Base-by-base conservation (phyloP, 2,329 filamentous ascomycete genomes). In the Aspergillus calidoustus region DNA sequence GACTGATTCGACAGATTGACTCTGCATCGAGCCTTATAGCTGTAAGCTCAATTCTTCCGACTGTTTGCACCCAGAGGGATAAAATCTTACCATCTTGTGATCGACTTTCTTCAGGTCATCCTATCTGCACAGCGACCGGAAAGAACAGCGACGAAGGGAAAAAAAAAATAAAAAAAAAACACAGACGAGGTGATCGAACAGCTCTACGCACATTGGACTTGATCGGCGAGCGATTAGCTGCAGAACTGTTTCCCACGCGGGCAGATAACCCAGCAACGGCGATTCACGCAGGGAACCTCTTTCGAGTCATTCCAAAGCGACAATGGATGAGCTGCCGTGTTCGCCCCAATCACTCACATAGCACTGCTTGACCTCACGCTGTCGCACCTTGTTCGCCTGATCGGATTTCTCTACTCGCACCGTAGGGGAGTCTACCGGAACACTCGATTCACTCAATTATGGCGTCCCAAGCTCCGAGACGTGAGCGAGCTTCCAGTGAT, bases 401-500 rank as follows among this genome's bases (percentile, higher is more conserved):
- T 54, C 61, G 61, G 54, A 63, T 53, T 19, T 19, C 50, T 60
- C 64, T 57, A 60, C 47, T 60, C 57, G 57, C 59, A 57, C 60
- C 56, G 53, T 60, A 38, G 59, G 62, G 28, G 49, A 55, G 60
- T 60, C 43, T 43, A 66, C 59, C 48, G 49, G 51, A 62, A 64
- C 51, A 60, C 59, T 51, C 60, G 47, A 61, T 50, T 47, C 54
- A 56, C 50, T 56, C 38, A 51, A 61, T 49, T 48, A 75, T 75
- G 73, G 61, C 68, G 53, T 73, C 67, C n/a, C 69, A 73, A 60
- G 61, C 68, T 44, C 48, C 66, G 46, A 67, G 70, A 58, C 68
- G 70, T 64, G 73, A 74, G 59, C 67, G 74, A 60, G 71, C 74
- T 15, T 69, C 68, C 46, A 77, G 74, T 58, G 74, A 77, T 50